Percentiles rank a stretch among this genome's conserved stretches.
These are phyloP conservation scores for Fraxinus ornus DNA, from an alignment of 305 asterid species.

Conservation along the genomic window DNA sequence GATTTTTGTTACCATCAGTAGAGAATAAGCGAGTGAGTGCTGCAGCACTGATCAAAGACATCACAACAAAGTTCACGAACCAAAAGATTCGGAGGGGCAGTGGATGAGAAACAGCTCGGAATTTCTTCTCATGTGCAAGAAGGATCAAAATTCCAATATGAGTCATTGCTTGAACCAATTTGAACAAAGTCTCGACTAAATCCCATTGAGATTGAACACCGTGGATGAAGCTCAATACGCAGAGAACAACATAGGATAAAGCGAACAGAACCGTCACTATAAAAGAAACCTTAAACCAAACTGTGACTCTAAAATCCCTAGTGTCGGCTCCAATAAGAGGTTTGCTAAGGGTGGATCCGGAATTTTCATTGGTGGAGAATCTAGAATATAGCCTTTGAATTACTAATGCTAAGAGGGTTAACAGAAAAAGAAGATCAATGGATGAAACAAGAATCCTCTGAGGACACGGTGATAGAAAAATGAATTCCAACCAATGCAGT, in stretches of 20 bases:
- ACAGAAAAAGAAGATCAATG: conserved; percentile 40
- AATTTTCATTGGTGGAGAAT: conserved; percentile 24
- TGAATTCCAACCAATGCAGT: conserved; percentile 41
- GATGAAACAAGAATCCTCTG: conserved; percentile 52
- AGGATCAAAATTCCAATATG: conserved; percentile 37
- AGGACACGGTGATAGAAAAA: conserved; percentile 54
- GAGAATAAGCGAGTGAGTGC: conserved; percentile 37
- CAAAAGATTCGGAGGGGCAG: conserved; percentile 48
- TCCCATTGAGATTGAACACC: conserved; percentile 44
- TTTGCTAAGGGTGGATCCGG: conserved; percentile 31
- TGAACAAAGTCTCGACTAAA: conserved; percentile 37
- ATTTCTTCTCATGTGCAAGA: conserved; percentile 49
- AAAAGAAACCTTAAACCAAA: conserved; percentile 43
- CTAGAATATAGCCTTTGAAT: conserved; percentile 36
- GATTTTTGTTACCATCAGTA: not conserved
- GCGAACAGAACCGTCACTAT: conserved; percentile 42
- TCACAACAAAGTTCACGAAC: conserved; percentile 34
- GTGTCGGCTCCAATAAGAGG: conserved; percentile 45
- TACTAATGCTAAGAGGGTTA: conserved; percentile 32
- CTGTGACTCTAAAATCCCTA: conserved; percentile 29
- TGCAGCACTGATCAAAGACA: conserved; percentile 30
- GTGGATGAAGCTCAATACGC: conserved; percentile 35
- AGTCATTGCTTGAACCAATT: conserved; percentile 42
- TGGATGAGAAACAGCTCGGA: conserved; percentile 46
- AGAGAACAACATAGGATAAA: conserved; percentile 27